phyloP scores from a whole-genome alignment of 1,284 basidiomycete genomes.

The Cryptococcus amylolentus region DNA sequence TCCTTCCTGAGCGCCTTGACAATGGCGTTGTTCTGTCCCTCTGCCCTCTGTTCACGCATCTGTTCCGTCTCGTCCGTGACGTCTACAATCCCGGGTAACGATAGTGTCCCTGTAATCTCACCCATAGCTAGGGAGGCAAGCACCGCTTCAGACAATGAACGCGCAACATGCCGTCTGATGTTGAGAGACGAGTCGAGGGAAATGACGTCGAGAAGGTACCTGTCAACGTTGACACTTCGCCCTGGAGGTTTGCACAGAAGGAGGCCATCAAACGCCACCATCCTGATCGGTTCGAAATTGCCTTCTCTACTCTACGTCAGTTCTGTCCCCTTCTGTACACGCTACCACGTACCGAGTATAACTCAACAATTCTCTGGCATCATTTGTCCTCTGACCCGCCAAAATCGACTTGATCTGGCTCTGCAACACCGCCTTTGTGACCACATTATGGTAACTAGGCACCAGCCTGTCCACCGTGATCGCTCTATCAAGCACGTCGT shows the following conservation, averaged over 20 bases:
- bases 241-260: slow-evolving; percentile 72
- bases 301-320: slow-evolving; percentile 63
- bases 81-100: slow-evolving; percentile 33
- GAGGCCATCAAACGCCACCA: slow-evolving; percentile 89
- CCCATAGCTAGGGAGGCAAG: slow-evolving; percentile 84
- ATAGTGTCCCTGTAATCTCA: slow-evolving; percentile 60
- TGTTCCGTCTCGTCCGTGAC: slow-evolving; percentile 22
- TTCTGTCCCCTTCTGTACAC: not conserved
- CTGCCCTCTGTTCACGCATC: slow-evolving; percentile 23
- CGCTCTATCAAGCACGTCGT: slow-evolving; percentile 81
- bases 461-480: slow-evolving; percentile 93
- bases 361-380: slow-evolving; percentile 76
- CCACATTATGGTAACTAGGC: slow-evolving; percentile 89
- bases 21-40: slow-evolving; percentile 53
- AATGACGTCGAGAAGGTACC: slow-evolving; percentile 87
- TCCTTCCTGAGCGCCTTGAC: slow-evolving; percentile 81
- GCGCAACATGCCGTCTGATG: slow-evolving; percentile 80
- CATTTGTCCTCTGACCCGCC: slow-evolving; percentile 75
- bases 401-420: slow-evolving; percentile 77
- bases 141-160: slow-evolving; percentile 79
- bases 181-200: slow-evolving; percentile 76
- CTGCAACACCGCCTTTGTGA: slow-evolving; percentile 83
- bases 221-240: slow-evolving; percentile 59
- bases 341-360: slow-evolving; percentile 69
- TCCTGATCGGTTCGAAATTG: slow-evolving; percentile 84